Base-by-base conservation (phyloP, 805 yeast species). In the Komagataella ulmi region DNA sequence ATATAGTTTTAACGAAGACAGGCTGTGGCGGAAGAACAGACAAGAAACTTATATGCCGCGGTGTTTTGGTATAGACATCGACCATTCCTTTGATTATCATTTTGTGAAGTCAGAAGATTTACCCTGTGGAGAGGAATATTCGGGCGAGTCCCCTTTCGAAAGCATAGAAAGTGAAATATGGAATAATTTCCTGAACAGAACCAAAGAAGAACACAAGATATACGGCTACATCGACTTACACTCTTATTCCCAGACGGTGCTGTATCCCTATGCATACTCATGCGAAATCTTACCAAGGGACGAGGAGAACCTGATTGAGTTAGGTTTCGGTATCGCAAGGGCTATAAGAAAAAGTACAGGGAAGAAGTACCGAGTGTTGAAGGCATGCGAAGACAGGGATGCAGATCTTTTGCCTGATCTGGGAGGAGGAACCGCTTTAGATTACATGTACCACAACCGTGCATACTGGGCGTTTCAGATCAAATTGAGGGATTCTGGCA, bases 1-100 rank as follows among this genome's bases (percentile, higher is more conserved):
- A 12, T 84, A 85, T 63, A 73, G 95, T 2, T 89, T 97, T 96
- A 73, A 71, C 2, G 61, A 68, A 24, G 96, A 89, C 62, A 70
- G 97, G 52, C 68, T 89, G 54, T 89, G 97, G 97, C 71, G 93
- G 48, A 89, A 89, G 61, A 89, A 88, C 65, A 74, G 96, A 54
- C 97, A 89, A 65, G 78, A 79, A 51, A 83, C 93, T 0, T 76
- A 72, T 49, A 63, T 75, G 49, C 79, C 85, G 7, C 65, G 74
- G 46, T 89, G 97, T 64, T 70, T 74, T 49, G 97, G 97, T 7
- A 77, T 88, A 44, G 96, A 89, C 63, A 81, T 89, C 53, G 96
- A 88, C 61, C 95, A 84, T 61, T 83, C 95, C 1, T 86, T 81
- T 65, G 85, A 78, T 57, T 85, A 69, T 65, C 88, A 85, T 60